Evolutionary conservation across 768 basidiomycete genomes (phyloP).

Genomic region (Hortiboletus flavorubellus): DNA sequence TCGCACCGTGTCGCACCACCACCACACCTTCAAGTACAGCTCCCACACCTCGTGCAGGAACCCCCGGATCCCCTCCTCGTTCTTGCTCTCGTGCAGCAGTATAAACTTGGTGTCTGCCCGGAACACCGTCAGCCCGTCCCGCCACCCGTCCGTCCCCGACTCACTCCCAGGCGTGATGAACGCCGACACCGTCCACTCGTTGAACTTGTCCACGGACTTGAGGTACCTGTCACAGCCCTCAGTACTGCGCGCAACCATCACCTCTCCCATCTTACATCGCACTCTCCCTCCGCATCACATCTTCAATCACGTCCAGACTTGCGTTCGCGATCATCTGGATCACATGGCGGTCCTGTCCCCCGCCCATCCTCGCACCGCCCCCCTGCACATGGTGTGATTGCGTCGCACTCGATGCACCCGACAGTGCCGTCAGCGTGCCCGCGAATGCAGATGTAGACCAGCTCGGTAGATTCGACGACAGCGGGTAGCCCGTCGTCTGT

Average conservation of each 20-base stretch:
- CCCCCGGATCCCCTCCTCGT: slow-evolving; percentile 91
- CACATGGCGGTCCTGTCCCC: slow-evolving; percentile 87
- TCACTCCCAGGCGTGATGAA: slow-evolving; percentile 94
- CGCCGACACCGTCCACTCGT: slow-evolving; percentile 97
- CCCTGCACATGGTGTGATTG: slow-evolving; percentile 59
- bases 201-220: slow-evolving; percentile 94
- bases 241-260: slow-evolving; percentile 10
- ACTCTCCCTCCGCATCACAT: slow-evolving; percentile 80
- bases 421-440: slow-evolving; percentile 82
- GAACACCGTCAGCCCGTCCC: neutral
- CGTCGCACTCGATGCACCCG: slow-evolving; percentile 75
- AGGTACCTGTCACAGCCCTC: slow-evolving; percentile 67
- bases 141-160: slow-evolving; percentile 21
- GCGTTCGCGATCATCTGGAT: slow-evolving; percentile 99
- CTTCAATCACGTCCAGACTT: slow-evolving; percentile 92
- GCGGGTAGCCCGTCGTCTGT: slow-evolving; percentile 55
- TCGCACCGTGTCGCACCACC: neutral
- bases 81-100: slow-evolving; percentile 90
- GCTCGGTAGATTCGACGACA: slow-evolving; percentile 79
- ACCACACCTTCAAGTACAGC: slow-evolving; percentile 85
- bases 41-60: slow-evolving; percentile 99
- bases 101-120: slow-evolving; percentile 88
- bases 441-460: slow-evolving; percentile 93
- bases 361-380: slow-evolving; percentile 66
- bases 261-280: slow-evolving; percentile 58